These are phyloP conservation scores for Hibiscus syriacus DNA, from an alignment of 345 rosid species.

Conservation along the genomic window DNA sequence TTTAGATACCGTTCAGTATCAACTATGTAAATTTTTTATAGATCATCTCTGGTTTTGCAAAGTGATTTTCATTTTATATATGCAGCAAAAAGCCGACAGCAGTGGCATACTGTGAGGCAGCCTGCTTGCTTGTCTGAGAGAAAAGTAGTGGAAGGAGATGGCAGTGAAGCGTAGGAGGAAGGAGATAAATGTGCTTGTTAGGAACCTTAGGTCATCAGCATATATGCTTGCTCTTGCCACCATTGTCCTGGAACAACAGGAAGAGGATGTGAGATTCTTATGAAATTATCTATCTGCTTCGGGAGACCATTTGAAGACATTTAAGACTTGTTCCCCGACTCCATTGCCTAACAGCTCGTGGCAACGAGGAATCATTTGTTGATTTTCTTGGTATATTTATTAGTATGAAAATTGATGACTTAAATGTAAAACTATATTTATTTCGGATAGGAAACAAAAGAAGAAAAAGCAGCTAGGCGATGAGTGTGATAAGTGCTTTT, in stretches of 20 bases:
- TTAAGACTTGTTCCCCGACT: not conserved
- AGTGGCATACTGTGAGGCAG: conserved; percentile 60
- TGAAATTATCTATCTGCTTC: conserved; percentile 20
- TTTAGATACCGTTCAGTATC: not conserved
- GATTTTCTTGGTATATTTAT: not conserved
- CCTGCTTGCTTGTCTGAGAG: conserved; percentile 51
- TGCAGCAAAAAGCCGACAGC: conserved; percentile 70
- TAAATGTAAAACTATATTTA: not conserved
- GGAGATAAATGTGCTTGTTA: conserved; percentile 65
- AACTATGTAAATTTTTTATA: not conserved
- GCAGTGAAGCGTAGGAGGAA: conserved; percentile 42
- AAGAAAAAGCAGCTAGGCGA: too few species aligned
- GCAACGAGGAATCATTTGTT: not conserved
- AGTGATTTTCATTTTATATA: not conserved
- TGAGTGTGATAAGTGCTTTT: too few species aligned
- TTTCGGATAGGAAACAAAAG: too few species aligned
- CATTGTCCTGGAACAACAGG: conserved; percentile 57
- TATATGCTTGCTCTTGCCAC: conserved; percentile 75
- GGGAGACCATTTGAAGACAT: not conserved
- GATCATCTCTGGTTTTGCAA: not conserved
- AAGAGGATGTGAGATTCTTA: conserved; percentile 40
- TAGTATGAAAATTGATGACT: not conserved
- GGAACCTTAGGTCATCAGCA: conserved; percentile 76
- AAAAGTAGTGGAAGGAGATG: conserved; percentile 59
- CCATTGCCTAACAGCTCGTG: not conserved